Base-by-base conservation (phyloP, 2,329 filamentous ascomycete genomes). In the Ophiosphaerella narmari region DNA sequence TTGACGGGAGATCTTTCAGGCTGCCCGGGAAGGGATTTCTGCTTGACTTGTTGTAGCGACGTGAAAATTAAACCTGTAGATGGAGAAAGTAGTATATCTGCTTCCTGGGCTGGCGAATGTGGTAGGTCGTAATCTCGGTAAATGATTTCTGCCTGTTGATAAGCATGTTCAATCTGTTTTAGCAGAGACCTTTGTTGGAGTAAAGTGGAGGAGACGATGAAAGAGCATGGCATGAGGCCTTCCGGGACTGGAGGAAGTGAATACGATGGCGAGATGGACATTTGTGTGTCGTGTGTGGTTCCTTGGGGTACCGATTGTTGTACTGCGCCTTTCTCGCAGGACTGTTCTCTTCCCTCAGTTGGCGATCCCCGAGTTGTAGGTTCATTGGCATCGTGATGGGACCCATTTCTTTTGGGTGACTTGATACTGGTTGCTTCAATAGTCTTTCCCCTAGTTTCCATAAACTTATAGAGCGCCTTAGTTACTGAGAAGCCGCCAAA, bases 51-150 rank as follows among this genome's bases (percentile, higher is more conserved):
- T 53, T 92, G 83, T 5, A 92, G 75, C 0, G 83, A 89, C 1
- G 89, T 89, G 16, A 89, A 65, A 1, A 96, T 70, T 2, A 96
- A 74, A 0, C 89, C 91, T 0, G 82, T 84, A 0, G 77, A 78
- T 0, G 89, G 85, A 0, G 89, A 89, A 5, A 92, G 62, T 1
- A 88, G 82, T 3, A 96, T 72, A 61, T 96, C 91, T 2, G 89
- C 87, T 67, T 91, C 88, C 5, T 77, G 73, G 1, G 39, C 26
- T 16, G 57, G 38, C 7, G 57, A 65, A 43, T 65, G 59, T 4
- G 60, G 58, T 8, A 63, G 44, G 4, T 70, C 70, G 50, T 84
- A 86, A 56, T 88, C 84, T 41, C 86, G 78, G 55, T 89, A 86
- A 7, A 88, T 74, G 26, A 88, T 72, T 1, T 79, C 74, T 6